Conservation (phyloP, 1,139 yeast genomes). For the Saccharomycopsis crataegensis region DNA sequence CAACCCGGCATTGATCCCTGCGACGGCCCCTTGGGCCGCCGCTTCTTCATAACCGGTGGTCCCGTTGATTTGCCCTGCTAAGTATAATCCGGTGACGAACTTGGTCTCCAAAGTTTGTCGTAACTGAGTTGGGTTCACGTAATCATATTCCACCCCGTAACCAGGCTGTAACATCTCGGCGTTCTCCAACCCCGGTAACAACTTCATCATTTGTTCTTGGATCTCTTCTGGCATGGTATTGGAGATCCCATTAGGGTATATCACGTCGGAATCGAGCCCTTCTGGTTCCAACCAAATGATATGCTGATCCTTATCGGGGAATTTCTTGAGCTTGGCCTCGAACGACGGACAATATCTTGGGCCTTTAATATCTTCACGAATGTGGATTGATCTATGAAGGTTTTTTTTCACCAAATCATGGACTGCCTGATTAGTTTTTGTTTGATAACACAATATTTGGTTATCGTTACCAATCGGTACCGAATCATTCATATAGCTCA, state of each 20-base stretch:
- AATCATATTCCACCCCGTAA: slow-evolving; percentile 97
- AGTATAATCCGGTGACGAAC: slow-evolving; percentile 63
- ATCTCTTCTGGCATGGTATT: slow-evolving; percentile 96
- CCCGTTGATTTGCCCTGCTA: slow-evolving; percentile 98
- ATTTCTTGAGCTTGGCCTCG: slow-evolving; percentile 80
- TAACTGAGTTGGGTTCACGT: slow-evolving; percentile 88
- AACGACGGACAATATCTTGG: slow-evolving; percentile 97
- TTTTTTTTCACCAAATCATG: slow-evolving; percentile 66
- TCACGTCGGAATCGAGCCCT: slow-evolving; percentile 75
- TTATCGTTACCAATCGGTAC: slow-evolving; percentile 47
- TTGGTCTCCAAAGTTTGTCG: slow-evolving; percentile 76
- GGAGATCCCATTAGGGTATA: slow-evolving; percentile 94
- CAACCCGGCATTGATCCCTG: slow-evolving; percentile 81
- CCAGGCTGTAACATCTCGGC: slow-evolving; percentile 90
- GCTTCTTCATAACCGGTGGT: slow-evolving; percentile 99
- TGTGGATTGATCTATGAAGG: slow-evolving; percentile 78
- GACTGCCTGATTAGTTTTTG: slow-evolving; percentile 68
- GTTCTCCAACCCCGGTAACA: slow-evolving; percentile 86
- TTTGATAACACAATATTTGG: slow-evolving; percentile 68
- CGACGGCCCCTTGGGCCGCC: slow-evolving; percentile 91
- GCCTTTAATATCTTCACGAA: slow-evolving; percentile 89
- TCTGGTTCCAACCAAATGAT: slow-evolving; percentile 96
- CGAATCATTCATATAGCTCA: slow-evolving; percentile 71
- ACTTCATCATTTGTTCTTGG: slow-evolving; percentile 61
- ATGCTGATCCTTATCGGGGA: slow-evolving; percentile 69